Conservation (phyloP, 2,329 filamentous ascomycete species). For the Cladosporium cucumerinum region DNA sequence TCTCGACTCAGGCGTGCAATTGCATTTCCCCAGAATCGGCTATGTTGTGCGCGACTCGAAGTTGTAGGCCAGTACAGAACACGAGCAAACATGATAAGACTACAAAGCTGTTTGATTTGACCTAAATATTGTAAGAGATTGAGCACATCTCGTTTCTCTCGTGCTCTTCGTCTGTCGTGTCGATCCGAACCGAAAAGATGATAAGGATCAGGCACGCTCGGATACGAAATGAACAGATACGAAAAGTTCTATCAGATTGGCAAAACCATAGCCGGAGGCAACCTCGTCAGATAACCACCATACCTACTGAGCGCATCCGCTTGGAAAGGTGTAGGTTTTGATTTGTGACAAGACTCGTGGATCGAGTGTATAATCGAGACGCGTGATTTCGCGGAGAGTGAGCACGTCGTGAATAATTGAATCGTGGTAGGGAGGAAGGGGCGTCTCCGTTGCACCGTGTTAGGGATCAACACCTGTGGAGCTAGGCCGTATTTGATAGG, state of each 20-base stretch:
- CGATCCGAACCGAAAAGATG: neutral
- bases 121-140: neutral
- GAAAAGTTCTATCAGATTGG: neutral
- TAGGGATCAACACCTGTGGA: neutral
- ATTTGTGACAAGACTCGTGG: neutral
- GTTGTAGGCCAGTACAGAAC: neutral
- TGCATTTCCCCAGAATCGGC: slow-evolving; percentile 42
- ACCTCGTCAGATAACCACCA: neutral
- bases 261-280: neutral
- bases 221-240: too few species aligned
- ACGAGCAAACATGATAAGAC: neutral
- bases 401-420: neutral
- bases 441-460: neutral
- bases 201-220: too few species aligned
- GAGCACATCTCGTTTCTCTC: neutral
- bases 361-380: neutral
- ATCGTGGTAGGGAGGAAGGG: neutral
- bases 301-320: neutral
- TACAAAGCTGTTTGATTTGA: neutral
- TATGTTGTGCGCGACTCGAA: slow-evolving; percentile 29
- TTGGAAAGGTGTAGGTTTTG: neutral
- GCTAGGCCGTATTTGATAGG: neutral
- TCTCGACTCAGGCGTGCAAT: slow-evolving; percentile 26
- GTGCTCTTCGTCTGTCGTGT: neutral
- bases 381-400: neutral